Conservation (phyloP, 2,329 filamentous ascomycete genomes). For the Diaporthe capsici region DNA sequence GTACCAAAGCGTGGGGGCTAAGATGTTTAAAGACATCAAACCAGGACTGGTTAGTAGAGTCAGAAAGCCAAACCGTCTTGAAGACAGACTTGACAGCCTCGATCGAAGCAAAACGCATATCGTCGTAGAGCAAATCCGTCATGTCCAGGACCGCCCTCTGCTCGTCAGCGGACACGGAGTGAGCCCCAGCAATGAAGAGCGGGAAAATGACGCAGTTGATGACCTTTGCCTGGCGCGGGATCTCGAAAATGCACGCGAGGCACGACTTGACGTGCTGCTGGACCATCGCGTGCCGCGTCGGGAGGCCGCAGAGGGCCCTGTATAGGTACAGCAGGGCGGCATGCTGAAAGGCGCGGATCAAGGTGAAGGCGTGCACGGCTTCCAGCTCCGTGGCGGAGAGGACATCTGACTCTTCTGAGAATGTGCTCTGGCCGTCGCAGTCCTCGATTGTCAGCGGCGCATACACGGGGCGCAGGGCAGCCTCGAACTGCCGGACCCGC, state of each 20-base stretch:
- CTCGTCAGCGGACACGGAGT: constrained; percentile 50
- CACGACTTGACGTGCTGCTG: constrained; percentile 56
- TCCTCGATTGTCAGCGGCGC: constrained; percentile 47
- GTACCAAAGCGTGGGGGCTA: background rate
- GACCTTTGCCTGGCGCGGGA: constrained; percentile 53
- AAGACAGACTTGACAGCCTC: background rate
- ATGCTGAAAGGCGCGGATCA: constrained; percentile 57
- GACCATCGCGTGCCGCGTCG: constrained; percentile 55
- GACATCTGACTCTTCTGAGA: constrained; percentile 11
- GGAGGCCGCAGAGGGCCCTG: constrained; percentile 56
- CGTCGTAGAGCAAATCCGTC: constrained; percentile 47
- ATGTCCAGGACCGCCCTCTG: constrained; percentile 45
- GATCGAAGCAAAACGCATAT: constrained; percentile 56
- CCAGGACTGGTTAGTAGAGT: background rate
- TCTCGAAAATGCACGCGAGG: constrained; percentile 54
- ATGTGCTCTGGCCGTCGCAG: constrained; percentile 28
- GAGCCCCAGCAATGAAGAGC: constrained; percentile 54
- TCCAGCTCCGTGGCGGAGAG: constrained; percentile 45
- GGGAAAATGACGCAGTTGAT: constrained; percentile 57
- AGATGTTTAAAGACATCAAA: background rate
- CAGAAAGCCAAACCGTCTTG: background rate
- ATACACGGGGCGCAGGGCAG: constrained; percentile 47
- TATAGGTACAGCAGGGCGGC: constrained; percentile 59
- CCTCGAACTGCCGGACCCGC: constrained; percentile 49
- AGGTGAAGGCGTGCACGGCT: constrained; percentile 51